Conservation (phyloP, 2,329 filamentous ascomycete genomes). For the Alternaria gaisen region DNA sequence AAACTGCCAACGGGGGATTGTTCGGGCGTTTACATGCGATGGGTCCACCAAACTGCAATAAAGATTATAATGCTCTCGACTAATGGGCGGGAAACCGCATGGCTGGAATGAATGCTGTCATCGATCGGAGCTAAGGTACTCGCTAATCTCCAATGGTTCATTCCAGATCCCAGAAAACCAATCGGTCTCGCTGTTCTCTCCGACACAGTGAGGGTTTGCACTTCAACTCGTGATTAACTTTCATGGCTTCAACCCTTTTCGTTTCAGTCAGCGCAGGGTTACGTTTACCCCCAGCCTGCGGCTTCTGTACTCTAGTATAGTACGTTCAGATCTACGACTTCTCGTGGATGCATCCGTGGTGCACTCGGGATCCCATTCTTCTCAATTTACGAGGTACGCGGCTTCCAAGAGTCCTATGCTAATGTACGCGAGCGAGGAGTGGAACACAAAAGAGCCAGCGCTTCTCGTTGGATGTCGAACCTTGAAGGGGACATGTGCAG, state of each 20-base stretch:
- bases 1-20: not conserved
- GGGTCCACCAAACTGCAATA: not conserved
- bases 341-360: not conserved
- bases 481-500: not conserved
- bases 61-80: conserved; percentile 7
- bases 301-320: not conserved
- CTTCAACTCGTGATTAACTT: not conserved
- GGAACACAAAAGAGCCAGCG: not conserved
- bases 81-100: conserved; percentile 21
- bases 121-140: conserved; percentile 32
- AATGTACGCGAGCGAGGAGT: too few species aligned
- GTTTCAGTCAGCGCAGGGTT: not conserved
- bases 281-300: not conserved
- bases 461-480: not conserved
- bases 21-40: not conserved
- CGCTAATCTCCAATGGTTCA: conserved; percentile 11
- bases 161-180: conserved; percentile 5
- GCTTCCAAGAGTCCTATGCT: too few species aligned
- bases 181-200: conserved; percentile 8
- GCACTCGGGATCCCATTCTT: not conserved
- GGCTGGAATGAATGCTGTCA: conserved; percentile 42
- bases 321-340: not conserved
- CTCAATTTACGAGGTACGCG: too few species aligned
- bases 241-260: not conserved
- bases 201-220: not conserved